A percentile compares a stretch with the other conserved stretches of the same genome.
phyloP scores from a whole-genome alignment of 2,329 filamentous ascomycete species.

The Huntiella omanensis region DNA sequence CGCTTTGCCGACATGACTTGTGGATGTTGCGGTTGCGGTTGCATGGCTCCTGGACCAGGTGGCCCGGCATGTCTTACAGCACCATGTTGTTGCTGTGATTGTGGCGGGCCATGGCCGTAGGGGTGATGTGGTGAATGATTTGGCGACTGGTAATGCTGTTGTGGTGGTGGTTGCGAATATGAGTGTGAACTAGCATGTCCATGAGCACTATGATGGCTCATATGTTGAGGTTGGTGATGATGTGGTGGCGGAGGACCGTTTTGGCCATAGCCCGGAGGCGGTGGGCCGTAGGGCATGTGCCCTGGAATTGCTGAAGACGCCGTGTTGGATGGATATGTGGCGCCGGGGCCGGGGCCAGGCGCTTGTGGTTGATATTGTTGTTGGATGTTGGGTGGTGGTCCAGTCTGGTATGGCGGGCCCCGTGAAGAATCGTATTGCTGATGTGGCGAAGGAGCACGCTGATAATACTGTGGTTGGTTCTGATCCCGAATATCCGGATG shows the following conservation, averaged over 20 bases:
- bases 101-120: neutral
- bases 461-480: too few species aligned
- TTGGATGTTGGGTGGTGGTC: neutral
- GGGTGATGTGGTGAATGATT: neutral
- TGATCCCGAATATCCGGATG: too few species aligned
- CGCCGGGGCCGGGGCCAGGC: neutral
- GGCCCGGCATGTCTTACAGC: conserved; percentile 2
- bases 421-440: neutral
- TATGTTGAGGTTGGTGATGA: conserved; percentile 13
- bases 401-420: neutral
- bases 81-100: neutral
- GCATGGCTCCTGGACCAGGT: neutral
- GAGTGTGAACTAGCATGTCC: neutral
- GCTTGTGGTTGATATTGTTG: neutral
- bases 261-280: conserved; percentile 11
- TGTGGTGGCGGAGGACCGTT: conserved; percentile 8
- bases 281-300: conserved; percentile 9
- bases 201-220: neutral
- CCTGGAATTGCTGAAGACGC: conserved; percentile 9
- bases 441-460: neutral
- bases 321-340: conserved; percentile 11
- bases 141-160: neutral
- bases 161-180: conserved; percentile 2
- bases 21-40: conserved; percentile 14
- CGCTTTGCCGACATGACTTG: conserved; percentile 21